A percentile compares a stretch with the other conserved stretches of the same genome.
These are phyloP conservation scores for Phytopythium aichiense DNA, from an alignment of 352 stramenopile genomes.

Conservation along the genomic window DNA sequence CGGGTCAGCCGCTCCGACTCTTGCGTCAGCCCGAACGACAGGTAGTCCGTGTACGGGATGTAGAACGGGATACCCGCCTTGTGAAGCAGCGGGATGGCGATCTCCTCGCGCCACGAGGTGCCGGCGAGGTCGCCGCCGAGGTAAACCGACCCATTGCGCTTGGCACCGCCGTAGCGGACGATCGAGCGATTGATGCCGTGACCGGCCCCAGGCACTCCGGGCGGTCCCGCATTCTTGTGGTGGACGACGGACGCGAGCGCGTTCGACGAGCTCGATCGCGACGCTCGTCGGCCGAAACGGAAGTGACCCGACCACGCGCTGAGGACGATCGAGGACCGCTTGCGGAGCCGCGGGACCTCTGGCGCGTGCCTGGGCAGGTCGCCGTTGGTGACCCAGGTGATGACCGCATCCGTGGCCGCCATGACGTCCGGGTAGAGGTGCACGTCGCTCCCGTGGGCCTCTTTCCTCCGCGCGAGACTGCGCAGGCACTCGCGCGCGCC, in stretches of 20 bases:
- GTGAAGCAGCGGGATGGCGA: constrained; percentile 69
- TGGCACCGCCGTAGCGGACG: constrained; percentile 2
- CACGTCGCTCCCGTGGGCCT: constrained; percentile 13
- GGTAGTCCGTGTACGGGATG: constrained; percentile 69
- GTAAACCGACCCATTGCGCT: constrained; percentile 51
- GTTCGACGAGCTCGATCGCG: constrained; percentile 58
- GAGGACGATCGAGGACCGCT: constrained; percentile 75
- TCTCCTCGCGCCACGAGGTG: constrained; percentile 70
- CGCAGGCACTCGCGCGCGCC: constrained; percentile 74
- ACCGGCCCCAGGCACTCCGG: not conserved
- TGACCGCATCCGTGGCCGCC: constrained; percentile 37
- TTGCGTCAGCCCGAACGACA: constrained; percentile 51
- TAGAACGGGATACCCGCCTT: constrained; percentile 72
- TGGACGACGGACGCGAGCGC: constrained; percentile 24
- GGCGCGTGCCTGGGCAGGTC: constrained; percentile 35
- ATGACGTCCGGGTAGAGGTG: constrained; percentile 50
- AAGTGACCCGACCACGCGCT: constrained; percentile 63
- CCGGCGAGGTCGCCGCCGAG: constrained; percentile 69
- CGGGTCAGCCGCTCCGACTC: constrained; percentile 25
- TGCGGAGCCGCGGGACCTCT: constrained; percentile 52
- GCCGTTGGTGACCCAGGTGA: constrained; percentile 49
- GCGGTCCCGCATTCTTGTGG: constrained; percentile 20
- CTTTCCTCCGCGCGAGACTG: constrained; percentile 44
- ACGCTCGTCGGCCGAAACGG: constrained; percentile 40
- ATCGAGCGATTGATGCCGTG: not conserved